Base-by-base conservation (phyloP, 331 rosid genomes). In the Dryas integrifolia region DNA sequence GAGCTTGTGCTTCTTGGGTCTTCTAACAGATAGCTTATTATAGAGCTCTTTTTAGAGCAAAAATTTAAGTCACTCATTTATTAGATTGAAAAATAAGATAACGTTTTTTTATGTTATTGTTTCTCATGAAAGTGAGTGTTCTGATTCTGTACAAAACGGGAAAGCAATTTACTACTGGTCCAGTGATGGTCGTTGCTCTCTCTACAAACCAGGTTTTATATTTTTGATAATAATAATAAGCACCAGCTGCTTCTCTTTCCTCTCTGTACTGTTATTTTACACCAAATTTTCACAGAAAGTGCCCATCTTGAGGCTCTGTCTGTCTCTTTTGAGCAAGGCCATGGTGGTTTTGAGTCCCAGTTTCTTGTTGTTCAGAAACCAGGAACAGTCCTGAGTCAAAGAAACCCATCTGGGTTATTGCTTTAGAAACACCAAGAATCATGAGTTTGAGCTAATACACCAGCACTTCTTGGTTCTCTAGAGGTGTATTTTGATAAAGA, bases 61-160 rank as follows among this genome's bases (percentile, higher is more conserved):
- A 50, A 44, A 49, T 51, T 52, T 11, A 3, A 58, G 46, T 1
- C n/a, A 16, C 69, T 4, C 40, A 58, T 64, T 35, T 50, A 5
- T 14, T 10, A 77, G 59, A 55, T 63, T 45, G 63, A 51, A 48
- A 18, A 49, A 24, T n/a, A 4, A 44, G 66, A 61, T 35, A 45
- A 49, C 10, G 0, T 7, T 26, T 38, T 38, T 44, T 56, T 18
- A 10, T n/a, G n/a, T 35, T 39, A 14, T 52, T 15, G 4, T 9
- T 44, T 30, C 45, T 67, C 65, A 4, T 75, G 72, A 72, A 78
- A 77, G 72, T 26, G 73, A 64, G 80, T 68, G 61, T 47, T 70
- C 16, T 65, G 72, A 52, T 74, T 67, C 73, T 58, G 40, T 70
- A 59, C 72, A 50, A 49, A 72, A 35, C 12, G 35, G 53, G 47